Base-by-base conservation (phyloP, 2,329 filamentous ascomycete species). In the Monosporascus ibericus region DNA sequence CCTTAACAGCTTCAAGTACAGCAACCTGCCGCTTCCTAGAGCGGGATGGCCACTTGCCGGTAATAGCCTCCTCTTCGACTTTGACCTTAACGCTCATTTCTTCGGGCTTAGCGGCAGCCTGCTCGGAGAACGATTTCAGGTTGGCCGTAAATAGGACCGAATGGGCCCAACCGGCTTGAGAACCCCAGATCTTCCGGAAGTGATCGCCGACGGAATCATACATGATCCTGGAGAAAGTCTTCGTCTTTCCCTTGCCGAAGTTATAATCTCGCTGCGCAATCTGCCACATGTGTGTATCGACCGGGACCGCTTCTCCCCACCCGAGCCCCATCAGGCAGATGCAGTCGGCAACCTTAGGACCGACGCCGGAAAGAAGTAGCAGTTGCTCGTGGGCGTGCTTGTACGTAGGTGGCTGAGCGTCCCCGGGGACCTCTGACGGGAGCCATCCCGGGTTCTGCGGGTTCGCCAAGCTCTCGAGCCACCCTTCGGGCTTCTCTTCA, bases 221-320 rank as follows among this genome's bases (percentile, higher is more conserved):
- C 57, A 90, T 92, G 40, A 80, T 81, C 65, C 95, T 95, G 15
- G 87, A 96, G 56, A 99, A 78, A 47, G 90, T 92, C 65, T 91
- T 92, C 55, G 71, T 88, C 79, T 90, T 92, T 8, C 82, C 84
- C 62, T 85, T 89, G 6, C 90, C 89, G 63, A 99, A 95, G 54
- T 86, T 91, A 72, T 99, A 99, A 69, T 99, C 94, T 50, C 94
- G 80, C 68, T 95, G 90, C 1, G 94, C 95, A 65, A 99, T 97
- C 74, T 97, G 92, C 92, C 92, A 97, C 14, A 99, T 90, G 71
- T 99, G 95, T 1, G 95, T 99, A 69, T 99, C 94, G 34, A 99
- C 89, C 0, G 94, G 94, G 1, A 99, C 92, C 3, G 92, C 86
- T 70, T 97, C 92, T 34, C 88, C 88, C 92, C 95, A 99, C 27